phyloP scores from a whole-genome alignment of 78 protist genomes.

The Mastigamoeba balamuthi region DNA sequence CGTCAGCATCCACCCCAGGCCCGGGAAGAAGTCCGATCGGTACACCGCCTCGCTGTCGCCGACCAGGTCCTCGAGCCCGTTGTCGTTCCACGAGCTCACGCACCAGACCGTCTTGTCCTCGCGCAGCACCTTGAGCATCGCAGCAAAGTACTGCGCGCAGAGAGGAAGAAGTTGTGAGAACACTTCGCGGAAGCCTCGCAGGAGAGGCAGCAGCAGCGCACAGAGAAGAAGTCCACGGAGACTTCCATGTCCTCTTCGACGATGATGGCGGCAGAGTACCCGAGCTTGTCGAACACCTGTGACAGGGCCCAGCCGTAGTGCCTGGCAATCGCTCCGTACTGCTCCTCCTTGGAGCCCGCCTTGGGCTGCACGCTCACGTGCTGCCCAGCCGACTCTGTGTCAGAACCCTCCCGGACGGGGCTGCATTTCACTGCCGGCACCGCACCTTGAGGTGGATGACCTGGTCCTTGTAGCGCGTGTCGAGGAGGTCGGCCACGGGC shows the following conservation, averaged over 20 bases:
- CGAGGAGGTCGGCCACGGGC: not conserved
- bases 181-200: too few relatives aligned
- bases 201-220: too few relatives aligned
- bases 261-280: conserved; percentile 16
- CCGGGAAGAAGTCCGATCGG: conserved; percentile 62
- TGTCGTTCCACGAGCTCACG: conserved; percentile 49
- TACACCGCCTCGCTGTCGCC: conserved; percentile 8
- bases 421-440: not conserved
- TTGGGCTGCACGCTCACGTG: not conserved
- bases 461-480: not conserved
- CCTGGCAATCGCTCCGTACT: conserved; percentile 19
- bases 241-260: conserved; percentile 14
- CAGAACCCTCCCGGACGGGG: too few relatives aligned
- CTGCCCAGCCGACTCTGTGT: not conserved
- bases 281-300: not conserved
- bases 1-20: conserved; percentile 57
- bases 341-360: not conserved
- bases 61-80: conserved; percentile 9
- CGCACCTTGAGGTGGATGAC: not conserved
- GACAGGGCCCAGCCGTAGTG: conserved; percentile 42
- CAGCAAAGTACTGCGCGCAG: not conserved
- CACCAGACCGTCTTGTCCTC: not conserved
- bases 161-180: too few relatives aligned
- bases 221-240: not conserved
- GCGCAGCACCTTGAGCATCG: not conserved